Percentiles rank a stretch among this genome's conserved stretches.
Evolutionary conservation across 176 grass and related monocot genomes (phyloP).

Genomic region (Cenchrus fungigraminus): DNA sequence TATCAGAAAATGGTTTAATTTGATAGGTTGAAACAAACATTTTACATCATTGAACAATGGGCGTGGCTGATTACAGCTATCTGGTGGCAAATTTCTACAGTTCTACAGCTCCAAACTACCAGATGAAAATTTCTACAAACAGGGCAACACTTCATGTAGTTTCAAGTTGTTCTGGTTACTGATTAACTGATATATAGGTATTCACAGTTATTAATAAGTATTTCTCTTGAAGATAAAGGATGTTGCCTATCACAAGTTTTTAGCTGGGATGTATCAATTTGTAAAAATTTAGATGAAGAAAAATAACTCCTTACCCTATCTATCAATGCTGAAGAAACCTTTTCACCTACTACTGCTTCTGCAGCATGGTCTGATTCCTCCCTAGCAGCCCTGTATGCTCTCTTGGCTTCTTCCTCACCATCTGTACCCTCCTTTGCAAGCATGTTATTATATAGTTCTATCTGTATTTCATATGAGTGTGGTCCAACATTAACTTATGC

Average conservation of each 20-base stretch:
- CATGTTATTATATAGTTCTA: constrained; percentile 89
- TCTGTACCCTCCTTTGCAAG: constrained; percentile 87
- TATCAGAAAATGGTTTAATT: constrained; percentile 19
- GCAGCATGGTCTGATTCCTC: constrained; percentile 75
- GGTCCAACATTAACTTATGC: constrained; percentile 32
- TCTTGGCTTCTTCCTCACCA: constrained; percentile 90
- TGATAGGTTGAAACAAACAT: background rate
- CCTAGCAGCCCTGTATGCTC: constrained; percentile 83
- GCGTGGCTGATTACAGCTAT: constrained; percentile 7
- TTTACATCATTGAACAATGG: background rate
- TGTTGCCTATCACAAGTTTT: constrained; percentile 24
- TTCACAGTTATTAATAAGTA: background rate
- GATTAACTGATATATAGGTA: background rate
- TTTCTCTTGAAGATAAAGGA: constrained; percentile 15
- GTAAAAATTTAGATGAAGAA: constrained; percentile 20
- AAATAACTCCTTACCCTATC: constrained; percentile 65
- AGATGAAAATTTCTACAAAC: background rate
- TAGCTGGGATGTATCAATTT: background rate
- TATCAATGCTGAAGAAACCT: constrained; percentile 87
- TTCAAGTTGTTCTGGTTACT: background rate
- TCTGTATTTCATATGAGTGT: constrained; percentile 53
- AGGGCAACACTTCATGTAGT: constrained; percentile 26
- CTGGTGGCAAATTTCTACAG: too few species aligned
- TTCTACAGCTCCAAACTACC: background rate
- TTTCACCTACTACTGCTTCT: constrained; percentile 65